Evolutionary conservation across 2,329 filamentous ascomycete species (phyloP), one percentile per base, ranked within the genome.

Genomic region (Hypomyces rosellus): DNA sequence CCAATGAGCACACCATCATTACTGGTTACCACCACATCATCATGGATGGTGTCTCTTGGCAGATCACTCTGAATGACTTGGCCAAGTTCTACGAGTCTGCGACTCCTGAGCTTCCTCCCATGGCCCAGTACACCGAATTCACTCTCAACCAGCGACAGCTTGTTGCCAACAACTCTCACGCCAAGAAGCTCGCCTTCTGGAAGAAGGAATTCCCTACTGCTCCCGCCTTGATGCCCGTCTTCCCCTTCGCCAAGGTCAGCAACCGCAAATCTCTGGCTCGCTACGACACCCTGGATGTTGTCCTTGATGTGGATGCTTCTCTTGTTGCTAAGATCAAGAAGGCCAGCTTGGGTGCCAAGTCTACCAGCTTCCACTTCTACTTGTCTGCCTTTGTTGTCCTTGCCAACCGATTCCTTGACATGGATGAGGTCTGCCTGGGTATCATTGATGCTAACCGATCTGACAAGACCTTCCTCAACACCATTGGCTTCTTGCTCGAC

Each of bases 1-100:
- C 52, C 59, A 1, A 61, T 0, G 48, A 54, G 7, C 70, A 76
- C 53, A 70, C 63, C 54, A 52, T 79, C 2, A 43, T 81, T 0
- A 50, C 80, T 12, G 65, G 63, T 5, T 69, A 67, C 39, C 76
- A 80, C 53, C 76, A 79, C 56, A 77, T 80, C 36, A 63, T 67
- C 39, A 70, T 80, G 66, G 77, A 81, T 52, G 74, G 72, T 1
- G 55, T 72, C 34, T 74, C 74, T 46, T 69, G 69, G 11, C 57
- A 72, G 20, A 55, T 77, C 4, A 60, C 80, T 33, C 54, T 76
- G 16, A 41, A 55, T 1, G 74, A 80, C 38, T 54, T 80, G 20
- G 63, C 73, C 20, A 67, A 62, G 45, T 64, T 59, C 0, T 79
- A 78, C 59, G 61, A 63, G n/a, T 50, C 15, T 46, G 41, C 34